Base-by-base conservation (phyloP, 139 green algal species). In the Chlamydomonas incerta region DNA sequence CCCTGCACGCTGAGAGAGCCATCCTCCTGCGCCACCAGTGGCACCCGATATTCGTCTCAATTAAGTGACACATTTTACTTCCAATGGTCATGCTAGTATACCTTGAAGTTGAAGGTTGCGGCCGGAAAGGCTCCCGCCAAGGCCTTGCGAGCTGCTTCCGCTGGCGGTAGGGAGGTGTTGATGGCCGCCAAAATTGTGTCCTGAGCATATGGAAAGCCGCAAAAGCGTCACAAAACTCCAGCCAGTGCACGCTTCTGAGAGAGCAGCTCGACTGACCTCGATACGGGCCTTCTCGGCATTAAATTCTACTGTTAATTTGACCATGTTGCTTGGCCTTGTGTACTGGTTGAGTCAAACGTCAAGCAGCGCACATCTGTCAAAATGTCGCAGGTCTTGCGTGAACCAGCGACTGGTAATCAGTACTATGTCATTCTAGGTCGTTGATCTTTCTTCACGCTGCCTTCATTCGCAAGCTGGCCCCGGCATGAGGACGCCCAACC, bases 1-100 rank as follows among this genome's bases (percentile, higher is more conserved):
- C 66, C 66, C 23, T 85, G 79, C 23, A 85, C 79, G 66, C 31
- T 37, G 20, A 85, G 66, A 47, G 79, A 69, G 79, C 79, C 79
- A 63, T 85, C 79, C 31, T 55, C 79, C 79, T 85, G 66, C 31
- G 24, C 18, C 0, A 0, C 14, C 14, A 50, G 8, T 14, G 11
- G 23, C 1, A 23, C 11, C 15, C 18, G 35, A 74, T 52, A n/a
- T n/a, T n/a, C n/a, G n/a, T n/a, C n/a, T n/a, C n/a, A 46, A 8
- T 72, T 72, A 46, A 47, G 8, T 72, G n/a, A n/a, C n/a, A 13
- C 9, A 23, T 41, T 10, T 72, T 72, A 23, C 21, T 31, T 26
- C 55, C 11, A 57, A 8, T n/a, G 68, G n/a, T 60, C 41, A 4
- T n/a, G n/a, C n/a, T n/a, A 33, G 17, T 6, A 46, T 17, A 75